phyloP scores from a whole-genome alignment of 202 grass and related monocot species.

The Dendrocalamus latiflorus region DNA sequence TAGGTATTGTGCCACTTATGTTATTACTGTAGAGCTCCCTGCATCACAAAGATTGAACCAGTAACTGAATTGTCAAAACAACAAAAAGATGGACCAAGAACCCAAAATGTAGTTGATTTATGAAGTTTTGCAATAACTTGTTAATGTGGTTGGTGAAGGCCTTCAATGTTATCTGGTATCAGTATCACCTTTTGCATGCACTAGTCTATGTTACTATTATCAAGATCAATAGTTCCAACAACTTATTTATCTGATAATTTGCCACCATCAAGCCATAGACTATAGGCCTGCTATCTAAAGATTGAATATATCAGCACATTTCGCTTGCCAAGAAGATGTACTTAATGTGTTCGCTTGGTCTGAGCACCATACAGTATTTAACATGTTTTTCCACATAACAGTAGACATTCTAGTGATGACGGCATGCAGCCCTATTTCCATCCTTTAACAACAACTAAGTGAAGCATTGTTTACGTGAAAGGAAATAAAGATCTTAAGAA shows the following conservation, averaged over 20 bases:
- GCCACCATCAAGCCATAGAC: background rate
- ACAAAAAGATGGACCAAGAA: background rate
- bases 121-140: background rate
- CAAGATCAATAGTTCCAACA: background rate
- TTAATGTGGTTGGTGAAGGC: background rate
- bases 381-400: background rate
- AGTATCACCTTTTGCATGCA: background rate
- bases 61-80: background rate
- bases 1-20: slow-evolving; percentile 85
- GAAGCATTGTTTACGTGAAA: background rate
- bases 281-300: background rate
- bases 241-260: background rate
- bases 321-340: background rate
- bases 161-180: background rate
- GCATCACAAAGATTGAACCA: too few relatives aligned
- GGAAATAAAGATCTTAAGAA: background rate
- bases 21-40: slow-evolving; percentile 99
- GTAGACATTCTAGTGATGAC: background rate
- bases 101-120: background rate
- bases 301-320: background rate
- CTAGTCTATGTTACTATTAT: background rate
- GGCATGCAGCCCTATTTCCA: background rate
- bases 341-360: background rate
- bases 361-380: background rate
- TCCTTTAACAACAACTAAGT: background rate